These are phyloP conservation scores for Hymenoscyphus linearis DNA, from an alignment of 2,329 filamentous ascomycete genomes.

Conservation along the genomic window DNA sequence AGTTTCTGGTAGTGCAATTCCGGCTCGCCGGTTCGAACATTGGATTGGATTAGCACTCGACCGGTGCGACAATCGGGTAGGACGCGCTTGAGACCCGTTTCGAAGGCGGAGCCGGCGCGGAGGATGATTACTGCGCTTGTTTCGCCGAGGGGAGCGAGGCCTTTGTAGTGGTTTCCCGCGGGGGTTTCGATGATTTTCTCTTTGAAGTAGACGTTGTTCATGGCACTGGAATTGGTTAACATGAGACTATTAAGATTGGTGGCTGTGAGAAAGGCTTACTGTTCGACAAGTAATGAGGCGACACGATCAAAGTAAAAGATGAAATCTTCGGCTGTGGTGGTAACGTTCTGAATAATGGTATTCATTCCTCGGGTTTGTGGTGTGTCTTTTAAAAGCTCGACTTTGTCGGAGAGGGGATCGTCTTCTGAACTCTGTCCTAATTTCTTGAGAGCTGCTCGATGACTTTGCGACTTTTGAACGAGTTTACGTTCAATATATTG, in stretches of 20 bases:
- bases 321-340: constrained; percentile 80
- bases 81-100: constrained; percentile 80
- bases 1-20: constrained; percentile 87
- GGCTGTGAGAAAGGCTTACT: constrained; percentile 40
- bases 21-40: constrained; percentile 78
- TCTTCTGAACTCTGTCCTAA: constrained; percentile 69
- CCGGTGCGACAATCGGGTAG: constrained; percentile 91
- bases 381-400: constrained; percentile 69
- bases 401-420: constrained; percentile 67
- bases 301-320: constrained; percentile 96
- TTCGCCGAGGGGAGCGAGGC: constrained; percentile 64
- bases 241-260: background rate
- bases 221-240: constrained; percentile 46
- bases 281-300: constrained; percentile 76
- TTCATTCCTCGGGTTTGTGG: constrained; percentile 83
- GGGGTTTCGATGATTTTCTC: constrained; percentile 64
- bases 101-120: constrained; percentile 81
- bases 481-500: constrained; percentile 89
- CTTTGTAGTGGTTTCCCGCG: constrained; percentile 62
- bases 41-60: constrained; percentile 85
- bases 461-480: constrained; percentile 75
- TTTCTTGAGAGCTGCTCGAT: constrained; percentile 71
- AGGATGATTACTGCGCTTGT: constrained; percentile 84
- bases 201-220: constrained; percentile 71
- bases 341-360: constrained; percentile 78